Evolutionary conservation across 2,329 filamentous ascomycete genomes (phyloP), one percentile per base, ranked within the genome.

Genomic region (Fusarium acutatum): DNA sequence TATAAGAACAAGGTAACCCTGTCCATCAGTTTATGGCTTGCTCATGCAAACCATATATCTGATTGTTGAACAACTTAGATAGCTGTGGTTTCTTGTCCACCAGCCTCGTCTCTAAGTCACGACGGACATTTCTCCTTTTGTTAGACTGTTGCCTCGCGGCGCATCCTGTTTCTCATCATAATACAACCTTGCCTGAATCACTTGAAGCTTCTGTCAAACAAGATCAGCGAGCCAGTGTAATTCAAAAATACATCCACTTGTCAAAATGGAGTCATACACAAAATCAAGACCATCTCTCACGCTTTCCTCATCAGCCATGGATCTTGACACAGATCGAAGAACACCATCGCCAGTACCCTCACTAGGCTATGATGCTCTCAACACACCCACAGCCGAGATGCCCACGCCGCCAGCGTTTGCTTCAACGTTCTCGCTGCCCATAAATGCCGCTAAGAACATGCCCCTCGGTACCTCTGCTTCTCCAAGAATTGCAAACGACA

Each of bases 141-240:
- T 73, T 71, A 74, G 71, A 71, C 62, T 58, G 41, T 71, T 71
- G 71, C 71, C 71, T 73, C 71, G 28, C 71, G 62, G 67, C 67
- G 32, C 47, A 24, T 60, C 43, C 43, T 38, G 41, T 26, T 54
- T 58, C 40, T 32, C 58, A 22, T 53, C 46, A 47, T 58, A 44
- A 56, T 71, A 69, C 43, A 53, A 40, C 47, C 41, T 44, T 28
- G 44, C 32, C 56, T 50, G 53, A 57, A 54, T 47, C 30, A 40
- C 40, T 69, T 49, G 52, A 59, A 40, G 26, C 38, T 65, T 13
- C 26, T 65, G 34, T 58, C 38, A 35, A 30, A 49, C 10, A 43
- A 43, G 15, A 43, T 52, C 47, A 71, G 49, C 62, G 34, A 50
- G 43, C 43, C 40, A 41, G 40, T 49, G 44, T 44, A 35, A 46